A percentile compares a stretch with the other conserved stretches of the same genome.
phyloP scores from a whole-genome alignment of 371 early-diverging fungal genomes.

The Mucor circinelloides region DNA sequence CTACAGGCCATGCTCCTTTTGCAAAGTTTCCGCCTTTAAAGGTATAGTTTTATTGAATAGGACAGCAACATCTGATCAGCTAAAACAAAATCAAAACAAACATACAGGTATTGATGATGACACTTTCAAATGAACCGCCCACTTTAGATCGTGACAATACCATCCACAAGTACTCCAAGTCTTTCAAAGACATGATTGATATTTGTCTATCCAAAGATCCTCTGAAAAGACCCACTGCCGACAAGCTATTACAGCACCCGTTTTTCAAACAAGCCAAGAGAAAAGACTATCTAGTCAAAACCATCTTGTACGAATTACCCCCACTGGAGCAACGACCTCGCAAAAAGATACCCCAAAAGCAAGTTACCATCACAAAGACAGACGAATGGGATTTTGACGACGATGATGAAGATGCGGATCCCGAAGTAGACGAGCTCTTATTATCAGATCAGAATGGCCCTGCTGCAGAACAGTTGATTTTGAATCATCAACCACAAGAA shows the following conservation, averaged over 20 bases:
- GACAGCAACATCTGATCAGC: background rate
- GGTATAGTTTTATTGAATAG: constrained; percentile 38
- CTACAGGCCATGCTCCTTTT: constrained; percentile 92
- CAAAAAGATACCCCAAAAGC: constrained; percentile 45
- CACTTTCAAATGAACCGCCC: constrained; percentile 87
- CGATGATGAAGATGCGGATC: constrained; percentile 7
- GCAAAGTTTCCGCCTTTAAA: constrained; percentile 90
- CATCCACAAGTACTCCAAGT: constrained; percentile 73
- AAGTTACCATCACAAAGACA: constrained; percentile 32
- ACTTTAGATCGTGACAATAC: constrained; percentile 80
- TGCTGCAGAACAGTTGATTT: background rate
- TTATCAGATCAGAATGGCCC: background rate
- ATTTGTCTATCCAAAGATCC: constrained; percentile 85
- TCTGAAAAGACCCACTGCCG: constrained; percentile 75
- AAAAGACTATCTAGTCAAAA: constrained; percentile 64
- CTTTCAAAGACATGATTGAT: constrained; percentile 88
- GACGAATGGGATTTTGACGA: constrained; percentile 54
- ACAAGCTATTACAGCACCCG: constrained; percentile 74
- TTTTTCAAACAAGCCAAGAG: constrained; percentile 87
- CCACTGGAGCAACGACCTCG: constrained; percentile 68
- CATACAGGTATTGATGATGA: constrained; percentile 82
- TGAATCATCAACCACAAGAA: constrained; percentile 7
- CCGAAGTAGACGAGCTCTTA: background rate
- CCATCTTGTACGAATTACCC: constrained; percentile 67
- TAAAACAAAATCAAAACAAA: background rate